Base-by-base conservation (phyloP, 345 rosid species). In the Crucihimalaya himalaica region DNA sequence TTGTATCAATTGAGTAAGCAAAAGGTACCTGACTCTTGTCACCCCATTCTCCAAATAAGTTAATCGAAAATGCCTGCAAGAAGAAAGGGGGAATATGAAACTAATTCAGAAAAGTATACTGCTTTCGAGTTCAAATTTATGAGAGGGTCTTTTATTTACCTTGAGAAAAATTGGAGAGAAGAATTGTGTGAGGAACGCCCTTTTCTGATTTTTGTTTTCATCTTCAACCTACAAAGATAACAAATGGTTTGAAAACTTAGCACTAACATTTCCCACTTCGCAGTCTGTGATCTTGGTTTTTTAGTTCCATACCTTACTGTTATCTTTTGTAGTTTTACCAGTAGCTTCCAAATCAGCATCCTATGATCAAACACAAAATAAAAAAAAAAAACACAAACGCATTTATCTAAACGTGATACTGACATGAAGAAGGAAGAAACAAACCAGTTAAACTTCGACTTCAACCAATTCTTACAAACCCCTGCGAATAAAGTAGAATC, bases 31-130 rank as follows among this genome's bases (percentile, higher is more conserved):
- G 99, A 80, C 99, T 95, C 92, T 87, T 95, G 84, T 95, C 99
- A 56, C 99, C 99, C 91, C 90, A 90, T 86, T 95, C 99, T 23
- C 99, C 99, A 76, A 95, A 92, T 82, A 95, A 95, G 3, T 89
- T 92, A 37, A 95, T 88, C 20, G 97, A 95, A 84, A 95, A 95
- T 18, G 99, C 99, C 99, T 95, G 92, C 75, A 74, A 66, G 21
- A 37, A 77, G n/a, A 64, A 15, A 66, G 40, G 52, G 1, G 9
- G 43, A 70, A 47, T 28, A 56, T 76, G 53, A 74, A 80, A 66
- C 53, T 57, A 29, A 50, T 31, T 18, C 55, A 39, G 34, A 65
- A 8, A 57, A 37, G 6, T 64, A 40, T 55, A 46, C 23, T 59
- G 2, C 5, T 34, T 51, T 47, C 29, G 13, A 11, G 43, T 61